Evolutionary conservation across 768 basidiomycete genomes (phyloP).

Genomic region (Kwoniella mangroviensis): DNA sequence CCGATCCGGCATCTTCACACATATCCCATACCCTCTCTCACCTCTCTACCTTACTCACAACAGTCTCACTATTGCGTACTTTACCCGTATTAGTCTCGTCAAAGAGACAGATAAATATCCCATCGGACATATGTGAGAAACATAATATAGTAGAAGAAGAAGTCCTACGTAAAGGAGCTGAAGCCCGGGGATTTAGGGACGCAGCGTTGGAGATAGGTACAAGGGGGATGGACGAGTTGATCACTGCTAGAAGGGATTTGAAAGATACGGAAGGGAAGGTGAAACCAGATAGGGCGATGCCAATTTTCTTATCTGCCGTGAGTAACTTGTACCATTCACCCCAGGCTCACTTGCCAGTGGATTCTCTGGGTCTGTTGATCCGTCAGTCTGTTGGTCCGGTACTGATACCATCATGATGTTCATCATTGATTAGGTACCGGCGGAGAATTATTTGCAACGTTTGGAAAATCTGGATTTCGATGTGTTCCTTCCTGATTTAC

Average conservation of each 20-base stretch:
- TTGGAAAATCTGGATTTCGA: slow-evolving; percentile 55
- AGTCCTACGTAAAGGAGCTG: slow-evolving; percentile 62
- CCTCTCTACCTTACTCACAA: slow-evolving; percentile 50
- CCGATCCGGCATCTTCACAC: slow-evolving; percentile 40
- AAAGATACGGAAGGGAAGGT: slow-evolving; percentile 47
- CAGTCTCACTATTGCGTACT: slow-evolving; percentile 49
- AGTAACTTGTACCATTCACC: slow-evolving; percentile 17
- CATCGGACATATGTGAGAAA: slow-evolving; percentile 43
- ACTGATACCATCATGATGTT: too few species aligned
- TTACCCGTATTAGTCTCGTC: slow-evolving; percentile 43
- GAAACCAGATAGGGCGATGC: slow-evolving; percentile 44
- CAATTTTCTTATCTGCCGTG: slow-evolving; percentile 53
- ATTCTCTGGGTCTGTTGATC: too few species aligned
- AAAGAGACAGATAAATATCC: slow-evolving; percentile 50
- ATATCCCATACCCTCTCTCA: slow-evolving; percentile 55
- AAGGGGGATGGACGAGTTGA: slow-evolving; percentile 57
- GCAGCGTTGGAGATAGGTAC: slow-evolving; percentile 54
- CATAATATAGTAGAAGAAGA: slow-evolving; percentile 55
- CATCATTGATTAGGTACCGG: slow-evolving; percentile 45
- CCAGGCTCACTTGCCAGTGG: too few species aligned
- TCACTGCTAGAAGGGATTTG: slow-evolving; percentile 55
- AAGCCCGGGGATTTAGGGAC: slow-evolving; percentile 57
- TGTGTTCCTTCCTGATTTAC: slow-evolving; percentile 53
- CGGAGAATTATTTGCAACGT: slow-evolving; percentile 53
- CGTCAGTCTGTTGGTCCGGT: too few species aligned